Base-by-base conservation (phyloP, 805 yeast genomes). In the Lipomyces oligophaga region DNA sequence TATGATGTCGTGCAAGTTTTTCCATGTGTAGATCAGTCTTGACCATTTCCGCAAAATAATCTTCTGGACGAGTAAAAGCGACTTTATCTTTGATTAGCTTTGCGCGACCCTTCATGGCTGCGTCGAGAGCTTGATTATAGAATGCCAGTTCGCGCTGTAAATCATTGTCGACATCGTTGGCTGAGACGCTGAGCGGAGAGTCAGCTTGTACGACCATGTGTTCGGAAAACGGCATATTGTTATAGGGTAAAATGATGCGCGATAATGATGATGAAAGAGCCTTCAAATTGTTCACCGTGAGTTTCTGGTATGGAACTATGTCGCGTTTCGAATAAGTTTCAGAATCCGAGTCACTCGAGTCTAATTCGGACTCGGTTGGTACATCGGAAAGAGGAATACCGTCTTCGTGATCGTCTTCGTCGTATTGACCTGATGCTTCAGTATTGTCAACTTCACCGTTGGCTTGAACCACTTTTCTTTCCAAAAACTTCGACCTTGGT, bases 1-100 rank as follows among this genome's bases (percentile, higher is more conserved):
- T 37, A 28, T 50, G 55, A 22, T 47, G 52, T 6, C 51, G 36
- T 6, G 49, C 55, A 18, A 93, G 76, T 68, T 80, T 85, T 63
- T 87, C 96, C 98, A 93, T 93, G 68, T 93, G 99, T 66, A 87
- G 96, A 67, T 93, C 98, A 44, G 89, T 82, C 72, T 93, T 93
- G 50, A 88, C 85, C 98, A 93, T 93, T 69, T 93, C 98, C 16
- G 98, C 99, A 70, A 93, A 93, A 67, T 86, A 93, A 65, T 93
- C 98, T 61, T 78, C 71, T 30, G 99, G 99, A 67, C 98, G 79
- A 24, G 94, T 75, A 66, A 93, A 93, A 50, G 96, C 87, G 26
- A 90, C 80, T 57, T 85, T 75, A 61, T 80, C 80, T 40, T 57
- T 56, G 46, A 80, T 69, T 34, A 85, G 71, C 44, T 77, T 76